phyloP scores from a whole-genome alignment of 208 protist species.

The Leishmania martiniquensis region DNA sequence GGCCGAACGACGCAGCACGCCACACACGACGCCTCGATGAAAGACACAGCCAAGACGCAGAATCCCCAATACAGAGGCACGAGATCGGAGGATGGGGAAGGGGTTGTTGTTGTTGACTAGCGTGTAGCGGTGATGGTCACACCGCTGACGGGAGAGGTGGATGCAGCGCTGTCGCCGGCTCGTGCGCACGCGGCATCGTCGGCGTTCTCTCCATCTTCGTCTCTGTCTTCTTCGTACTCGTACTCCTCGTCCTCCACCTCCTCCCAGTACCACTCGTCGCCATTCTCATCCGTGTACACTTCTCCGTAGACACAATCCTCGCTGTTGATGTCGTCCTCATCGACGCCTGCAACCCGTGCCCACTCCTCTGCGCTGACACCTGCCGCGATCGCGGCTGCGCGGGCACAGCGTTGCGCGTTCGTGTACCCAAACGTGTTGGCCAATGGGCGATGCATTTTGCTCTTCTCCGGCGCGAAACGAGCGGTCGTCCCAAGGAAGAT shows the following conservation, averaged over 20 bases:
- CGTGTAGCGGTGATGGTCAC: background rate
- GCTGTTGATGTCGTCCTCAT: slow-evolving; percentile 7
- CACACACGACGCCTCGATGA: background rate
- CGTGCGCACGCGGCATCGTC: background rate
- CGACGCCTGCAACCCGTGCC: background rate
- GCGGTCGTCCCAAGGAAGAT: slow-evolving; percentile 23
- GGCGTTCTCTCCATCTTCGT: slow-evolving; percentile 19
- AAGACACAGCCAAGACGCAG: background rate
- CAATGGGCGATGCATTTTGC: slow-evolving; percentile 38
- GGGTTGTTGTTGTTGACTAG: too few species aligned
- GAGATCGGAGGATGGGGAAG: background rate
- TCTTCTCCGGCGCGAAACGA: slow-evolving; percentile 35
- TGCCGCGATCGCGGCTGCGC: slow-evolving; percentile 15
- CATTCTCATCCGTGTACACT: slow-evolving; percentile 39
- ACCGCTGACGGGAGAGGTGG: background rate
- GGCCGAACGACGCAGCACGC: background rate
- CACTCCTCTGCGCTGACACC: slow-evolving; percentile 8
- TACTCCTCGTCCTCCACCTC: slow-evolving; percentile 39
- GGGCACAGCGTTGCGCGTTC: slow-evolving; percentile 12
- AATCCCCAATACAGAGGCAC: background rate
- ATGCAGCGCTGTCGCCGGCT: background rate
- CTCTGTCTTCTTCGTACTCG: slow-evolving; percentile 26
- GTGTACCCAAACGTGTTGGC: slow-evolving; percentile 47
- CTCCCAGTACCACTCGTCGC: slow-evolving; percentile 42
- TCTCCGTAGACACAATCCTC: slow-evolving; percentile 30